These are phyloP conservation scores for Nannochloropsis limnetica DNA, from an alignment of 352 stramenopile species.

Conservation along the genomic window DNA sequence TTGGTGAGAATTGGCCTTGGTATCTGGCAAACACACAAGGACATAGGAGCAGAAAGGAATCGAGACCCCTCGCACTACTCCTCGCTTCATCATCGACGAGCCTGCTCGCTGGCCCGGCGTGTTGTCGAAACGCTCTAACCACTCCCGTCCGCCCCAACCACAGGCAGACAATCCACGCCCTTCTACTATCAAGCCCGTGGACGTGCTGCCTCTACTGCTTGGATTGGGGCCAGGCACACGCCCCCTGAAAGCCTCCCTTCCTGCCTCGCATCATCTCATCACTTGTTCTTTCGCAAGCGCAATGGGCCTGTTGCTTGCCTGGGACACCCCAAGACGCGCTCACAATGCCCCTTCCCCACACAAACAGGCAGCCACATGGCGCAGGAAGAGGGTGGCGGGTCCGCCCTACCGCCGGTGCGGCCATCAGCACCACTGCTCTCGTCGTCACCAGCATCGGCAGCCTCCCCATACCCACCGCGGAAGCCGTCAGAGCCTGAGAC, in stretches of 20 bases:
- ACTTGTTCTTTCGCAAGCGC: neutral
- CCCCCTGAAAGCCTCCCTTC: neutral
- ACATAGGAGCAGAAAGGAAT: too few species aligned
- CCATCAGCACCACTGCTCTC: neutral
- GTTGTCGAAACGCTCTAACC: neutral
- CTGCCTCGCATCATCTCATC: too few species aligned
- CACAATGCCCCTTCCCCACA: neutral
- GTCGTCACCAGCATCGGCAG: neutral
- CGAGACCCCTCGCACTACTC: too few species aligned
- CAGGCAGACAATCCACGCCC: neutral
- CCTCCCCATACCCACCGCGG: neutral
- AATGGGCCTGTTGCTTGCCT: neutral
- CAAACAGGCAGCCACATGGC: neutral
- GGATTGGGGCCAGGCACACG: neutral
- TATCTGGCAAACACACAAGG: too few species aligned
- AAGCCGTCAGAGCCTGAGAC: neutral
- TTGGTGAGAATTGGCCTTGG: neutral
- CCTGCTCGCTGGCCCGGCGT: too few species aligned
- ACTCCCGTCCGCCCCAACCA: neutral
- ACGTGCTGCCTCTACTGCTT: neutral
- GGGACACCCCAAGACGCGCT: too few species aligned
- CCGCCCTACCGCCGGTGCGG: neutral
- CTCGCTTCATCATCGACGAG: too few species aligned
- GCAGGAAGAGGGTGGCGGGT: neutral
- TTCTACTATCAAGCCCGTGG: neutral